These are phyloP conservation scores for Fusarium camptoceras DNA, from an alignment of 2,329 filamentous ascomycete species.

Conservation along the genomic window DNA sequence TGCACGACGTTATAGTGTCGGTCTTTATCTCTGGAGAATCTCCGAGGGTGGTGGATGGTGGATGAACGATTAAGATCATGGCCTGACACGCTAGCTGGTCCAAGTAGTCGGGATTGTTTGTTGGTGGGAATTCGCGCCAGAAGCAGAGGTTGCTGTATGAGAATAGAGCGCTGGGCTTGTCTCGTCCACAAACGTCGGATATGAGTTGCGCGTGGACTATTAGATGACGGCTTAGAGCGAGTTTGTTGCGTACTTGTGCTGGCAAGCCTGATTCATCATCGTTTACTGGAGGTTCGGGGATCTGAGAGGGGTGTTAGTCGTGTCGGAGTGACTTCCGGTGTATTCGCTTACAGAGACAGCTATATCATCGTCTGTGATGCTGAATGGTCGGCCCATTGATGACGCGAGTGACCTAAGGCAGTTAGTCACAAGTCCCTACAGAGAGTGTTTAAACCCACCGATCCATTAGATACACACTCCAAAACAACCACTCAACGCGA, in stretches of 20 bases:
- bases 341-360: slow-evolving; percentile 1
- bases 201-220: slow-evolving; percentile 10
- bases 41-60: fast-evolving
- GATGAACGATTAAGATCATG: slow-evolving; percentile 1
- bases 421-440: not conserved
- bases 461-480: slow-evolving; percentile 25
- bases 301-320: not conserved
- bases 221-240: slow-evolving; percentile 10
- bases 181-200: not conserved
- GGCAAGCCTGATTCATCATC: not conserved
- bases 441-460: not conserved
- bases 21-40: slow-evolving; percentile 1
- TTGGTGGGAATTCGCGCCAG: slow-evolving; percentile 23
- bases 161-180: not conserved
- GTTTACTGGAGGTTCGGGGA: not conserved
- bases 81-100: slow-evolving; percentile 19
- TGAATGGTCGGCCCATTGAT: slow-evolving; percentile 1
- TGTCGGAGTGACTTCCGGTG: fast-evolving
- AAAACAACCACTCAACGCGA: slow-evolving; percentile 19
- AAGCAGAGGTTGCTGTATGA: slow-evolving; percentile 24
- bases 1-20: slow-evolving; percentile 15
- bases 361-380: slow-evolving; percentile 5
- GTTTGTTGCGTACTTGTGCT: not conserved
- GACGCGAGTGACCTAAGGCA: not conserved
- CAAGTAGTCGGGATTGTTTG: not conserved